These are phyloP conservation scores for Epichloe aotearoae DNA, from an alignment of 2,329 filamentous ascomycete species.

Conservation along the genomic window DNA sequence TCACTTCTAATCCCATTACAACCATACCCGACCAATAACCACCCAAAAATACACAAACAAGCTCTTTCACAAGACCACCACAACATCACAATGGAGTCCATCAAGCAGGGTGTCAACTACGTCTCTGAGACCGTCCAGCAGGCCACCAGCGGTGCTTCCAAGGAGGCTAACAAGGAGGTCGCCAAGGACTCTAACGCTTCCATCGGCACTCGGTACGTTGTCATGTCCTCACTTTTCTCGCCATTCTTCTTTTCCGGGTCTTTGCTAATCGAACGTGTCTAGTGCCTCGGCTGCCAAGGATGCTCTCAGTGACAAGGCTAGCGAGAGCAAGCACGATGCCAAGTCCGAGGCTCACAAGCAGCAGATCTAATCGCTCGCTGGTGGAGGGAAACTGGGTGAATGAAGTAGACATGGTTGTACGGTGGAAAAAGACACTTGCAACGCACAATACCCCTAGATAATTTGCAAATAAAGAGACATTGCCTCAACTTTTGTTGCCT, in stretches of 20 bases:
- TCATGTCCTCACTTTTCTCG: no score
- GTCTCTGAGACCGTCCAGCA: conserved; percentile 49
- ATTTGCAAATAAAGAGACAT: neutral
- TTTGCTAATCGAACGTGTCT: conserved; percentile 6
- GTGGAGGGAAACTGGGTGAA: neutral
- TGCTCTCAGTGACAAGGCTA: conserved; percentile 31
- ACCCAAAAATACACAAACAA: conserved; percentile 6
- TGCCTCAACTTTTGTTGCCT: neutral
- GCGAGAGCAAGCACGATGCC: conserved; percentile 26
- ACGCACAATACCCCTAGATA: conserved; percentile 8
- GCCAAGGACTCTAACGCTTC: conserved; percentile 47
- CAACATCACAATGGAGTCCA: conserved; percentile 32
- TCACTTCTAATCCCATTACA: neutral
- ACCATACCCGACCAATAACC: neutral
- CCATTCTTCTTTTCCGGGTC: no score
- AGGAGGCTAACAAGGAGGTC: conserved; percentile 57
- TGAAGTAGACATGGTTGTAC: neutral
- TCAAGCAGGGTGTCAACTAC: conserved; percentile 53
- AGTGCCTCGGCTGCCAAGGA: conserved; percentile 37
- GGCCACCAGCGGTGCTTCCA: conserved; percentile 40
- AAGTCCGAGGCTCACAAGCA: conserved; percentile 30
- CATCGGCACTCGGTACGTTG: conserved; percentile 38
- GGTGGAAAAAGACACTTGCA: neutral
- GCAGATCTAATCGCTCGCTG: conserved; percentile 17
- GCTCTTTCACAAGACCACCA: conserved; percentile 8